Evolutionary conservation across 257 asterid genomes (phyloP).

Genomic region (Salvia miltiorrhiza): DNA sequence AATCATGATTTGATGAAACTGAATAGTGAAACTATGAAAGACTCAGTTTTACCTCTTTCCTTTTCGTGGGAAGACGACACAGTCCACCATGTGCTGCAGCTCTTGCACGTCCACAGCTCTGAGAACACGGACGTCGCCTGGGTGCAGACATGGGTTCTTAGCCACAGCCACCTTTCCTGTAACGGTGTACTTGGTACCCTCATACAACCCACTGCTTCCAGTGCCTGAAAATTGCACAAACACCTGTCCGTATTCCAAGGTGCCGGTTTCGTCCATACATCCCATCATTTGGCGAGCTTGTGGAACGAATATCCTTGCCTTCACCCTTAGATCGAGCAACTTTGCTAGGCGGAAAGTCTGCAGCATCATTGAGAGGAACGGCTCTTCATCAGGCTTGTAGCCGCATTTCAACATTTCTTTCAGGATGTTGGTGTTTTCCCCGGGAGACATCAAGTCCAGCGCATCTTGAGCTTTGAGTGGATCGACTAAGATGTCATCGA

Average conservation of each 20-base stretch:
- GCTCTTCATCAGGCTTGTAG: conserved; percentile 77
- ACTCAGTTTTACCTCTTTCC: conserved; percentile 55
- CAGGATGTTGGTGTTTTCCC: conserved; percentile 70
- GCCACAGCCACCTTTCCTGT: conserved; percentile 72
- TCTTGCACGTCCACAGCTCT: conserved; percentile 53
- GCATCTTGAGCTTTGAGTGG: conserved; percentile 71
- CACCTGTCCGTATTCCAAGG: conserved; percentile 78
- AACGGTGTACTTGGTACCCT: conserved; percentile 25
- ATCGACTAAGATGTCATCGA: conserved; percentile 59
- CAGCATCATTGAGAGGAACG: conserved; percentile 87
- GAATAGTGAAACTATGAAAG: neutral
- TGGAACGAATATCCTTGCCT: conserved; percentile 65
- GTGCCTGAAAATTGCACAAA: conserved; percentile 64
- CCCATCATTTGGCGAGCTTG: conserved; percentile 84
- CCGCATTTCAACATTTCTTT: conserved; percentile 87
- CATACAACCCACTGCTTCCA: conserved; percentile 25
- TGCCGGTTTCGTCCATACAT: conserved; percentile 80
- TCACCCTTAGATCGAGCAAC: conserved; percentile 61
- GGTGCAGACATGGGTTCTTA: conserved; percentile 93
- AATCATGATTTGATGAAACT: neutral
- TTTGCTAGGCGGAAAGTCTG: conserved; percentile 69
- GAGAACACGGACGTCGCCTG: conserved; percentile 88
- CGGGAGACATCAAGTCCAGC: conserved; percentile 77
- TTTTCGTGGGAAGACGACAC: conserved; percentile 76
- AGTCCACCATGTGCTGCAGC: conserved; percentile 86